Evolutionary conservation across 2,329 filamentous ascomycete species (phyloP).

Genomic region (Gnomoniopsis sp.): DNA sequence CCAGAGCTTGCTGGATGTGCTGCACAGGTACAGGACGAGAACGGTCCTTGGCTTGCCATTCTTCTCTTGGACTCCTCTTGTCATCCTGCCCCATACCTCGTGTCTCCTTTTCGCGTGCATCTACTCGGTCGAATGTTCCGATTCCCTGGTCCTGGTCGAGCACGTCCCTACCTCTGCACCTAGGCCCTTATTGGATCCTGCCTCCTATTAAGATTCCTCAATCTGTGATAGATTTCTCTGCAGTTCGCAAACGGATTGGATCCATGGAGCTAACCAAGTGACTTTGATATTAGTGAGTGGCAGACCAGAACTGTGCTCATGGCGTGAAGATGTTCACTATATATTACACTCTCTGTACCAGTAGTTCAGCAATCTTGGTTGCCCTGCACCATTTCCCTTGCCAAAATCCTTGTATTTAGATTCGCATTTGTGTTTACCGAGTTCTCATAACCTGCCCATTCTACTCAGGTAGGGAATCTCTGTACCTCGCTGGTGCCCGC

Average conservation of each 20-base stretch:
- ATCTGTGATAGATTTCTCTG: neutral
- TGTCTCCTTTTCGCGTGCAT: slow-evolving; percentile 8
- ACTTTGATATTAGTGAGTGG: neutral
- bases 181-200: neutral
- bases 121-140: slow-evolving; percentile 9
- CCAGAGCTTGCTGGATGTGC: neutral
- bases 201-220: neutral
- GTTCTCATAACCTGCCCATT: neutral
- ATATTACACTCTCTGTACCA: neutral
- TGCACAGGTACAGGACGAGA: neutral
- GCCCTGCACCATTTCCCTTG: neutral
- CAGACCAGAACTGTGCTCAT: neutral
- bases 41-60: neutral
- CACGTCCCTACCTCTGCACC: slow-evolving; percentile 4
- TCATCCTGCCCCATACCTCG: slow-evolving; percentile 3
- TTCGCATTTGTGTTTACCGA: neutral
- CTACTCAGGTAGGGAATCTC: neutral
- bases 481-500: slow-evolving; percentile 2
- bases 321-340: slow-evolving; percentile 6
- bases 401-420: neutral
- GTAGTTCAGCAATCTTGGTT: neutral
- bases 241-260: neutral
- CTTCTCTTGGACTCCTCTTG: neutral
- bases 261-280: neutral
- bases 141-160: slow-evolving; percentile 11